phyloP scores from a whole-genome alignment of 495 filamentous ascomycete species.

The Annulohypoxylon bovei region DNA sequence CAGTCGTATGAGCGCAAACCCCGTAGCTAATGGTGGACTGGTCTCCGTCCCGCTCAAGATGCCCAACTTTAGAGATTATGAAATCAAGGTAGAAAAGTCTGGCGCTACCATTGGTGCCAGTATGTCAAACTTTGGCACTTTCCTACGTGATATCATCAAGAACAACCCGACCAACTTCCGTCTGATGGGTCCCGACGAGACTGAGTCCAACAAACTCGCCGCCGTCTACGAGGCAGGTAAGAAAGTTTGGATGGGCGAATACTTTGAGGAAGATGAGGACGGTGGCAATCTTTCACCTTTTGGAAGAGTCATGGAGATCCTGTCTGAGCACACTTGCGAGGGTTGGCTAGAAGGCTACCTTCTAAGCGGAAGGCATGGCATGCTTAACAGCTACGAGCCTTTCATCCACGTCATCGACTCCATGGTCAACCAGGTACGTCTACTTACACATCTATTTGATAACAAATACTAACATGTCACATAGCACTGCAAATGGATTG shows the following conservation, averaged over 20 bases:
- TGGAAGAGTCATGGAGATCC: constrained; percentile 81
- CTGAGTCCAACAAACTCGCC: constrained; percentile 77
- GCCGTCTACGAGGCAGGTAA: constrained; percentile 74
- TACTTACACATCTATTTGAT: not conserved
- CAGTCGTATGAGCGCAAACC: constrained; percentile 76
- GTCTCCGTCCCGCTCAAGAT: constrained; percentile 69
- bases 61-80: constrained; percentile 72
- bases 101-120: constrained; percentile 62
- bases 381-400: constrained; percentile 81
- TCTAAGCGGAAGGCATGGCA: constrained; percentile 73
- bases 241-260: constrained; percentile 81
- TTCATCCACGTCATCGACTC: constrained; percentile 83
- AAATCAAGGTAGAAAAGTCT: constrained; percentile 62
- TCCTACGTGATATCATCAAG: constrained; percentile 69
- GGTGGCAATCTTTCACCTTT: constrained; percentile 71
- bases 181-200: constrained; percentile 79
- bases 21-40: constrained; percentile 73
- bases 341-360: constrained; percentile 81
- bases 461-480: constrained; percentile 22
- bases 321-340: constrained; percentile 78
- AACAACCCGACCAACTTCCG: constrained; percentile 72
- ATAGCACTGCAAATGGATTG: constrained; percentile 81
- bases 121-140: constrained; percentile 72
- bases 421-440: constrained; percentile 72
- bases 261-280: constrained; percentile 74